phyloP scores from a whole-genome alignment of 495 filamentous ascomycete species.

The Sabuloglossum arenarium region DNA sequence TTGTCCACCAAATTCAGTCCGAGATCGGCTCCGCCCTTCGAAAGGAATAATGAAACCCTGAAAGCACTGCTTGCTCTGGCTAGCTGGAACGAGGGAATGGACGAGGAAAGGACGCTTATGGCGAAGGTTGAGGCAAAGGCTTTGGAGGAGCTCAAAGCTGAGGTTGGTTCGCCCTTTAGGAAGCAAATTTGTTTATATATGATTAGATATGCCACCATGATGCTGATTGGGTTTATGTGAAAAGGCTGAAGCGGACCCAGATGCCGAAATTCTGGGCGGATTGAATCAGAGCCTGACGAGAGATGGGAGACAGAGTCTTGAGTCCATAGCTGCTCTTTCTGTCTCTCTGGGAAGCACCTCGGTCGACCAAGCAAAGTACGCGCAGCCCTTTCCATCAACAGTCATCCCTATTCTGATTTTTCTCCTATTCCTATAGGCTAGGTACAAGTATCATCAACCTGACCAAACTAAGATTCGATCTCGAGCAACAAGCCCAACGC shows the following conservation, averaged over 20 bases:
- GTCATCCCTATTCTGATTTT: neutral
- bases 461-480: constrained; percentile 9
- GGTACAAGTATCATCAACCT: constrained; percentile 9
- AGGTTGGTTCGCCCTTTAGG: constrained; percentile 7
- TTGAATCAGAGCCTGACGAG: constrained; percentile 12
- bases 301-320: constrained; percentile 11
- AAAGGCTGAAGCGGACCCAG: constrained; percentile 2
- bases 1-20: constrained; percentile 43
- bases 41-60: constrained; percentile 70
- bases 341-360: constrained; percentile 12
- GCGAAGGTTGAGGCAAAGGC: constrained; percentile 35
- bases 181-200: neutral
- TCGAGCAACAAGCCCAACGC: constrained; percentile 10
- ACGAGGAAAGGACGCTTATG: constrained; percentile 46
- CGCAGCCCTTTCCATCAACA: neutral
- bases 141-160: constrained; percentile 23
- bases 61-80: constrained; percentile 55
- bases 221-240: neutral
- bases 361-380: constrained; percentile 9
- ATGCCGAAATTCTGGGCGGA: constrained; percentile 7
- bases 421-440: neutral
- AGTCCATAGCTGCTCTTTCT: constrained; percentile 14
- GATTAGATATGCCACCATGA: neutral
- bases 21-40: constrained; percentile 42
- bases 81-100: constrained; percentile 57